Evolutionary conservation across 2,329 filamentous ascomycete genomes (phyloP).

Genomic region (Pestalotiopsis sp.): DNA sequence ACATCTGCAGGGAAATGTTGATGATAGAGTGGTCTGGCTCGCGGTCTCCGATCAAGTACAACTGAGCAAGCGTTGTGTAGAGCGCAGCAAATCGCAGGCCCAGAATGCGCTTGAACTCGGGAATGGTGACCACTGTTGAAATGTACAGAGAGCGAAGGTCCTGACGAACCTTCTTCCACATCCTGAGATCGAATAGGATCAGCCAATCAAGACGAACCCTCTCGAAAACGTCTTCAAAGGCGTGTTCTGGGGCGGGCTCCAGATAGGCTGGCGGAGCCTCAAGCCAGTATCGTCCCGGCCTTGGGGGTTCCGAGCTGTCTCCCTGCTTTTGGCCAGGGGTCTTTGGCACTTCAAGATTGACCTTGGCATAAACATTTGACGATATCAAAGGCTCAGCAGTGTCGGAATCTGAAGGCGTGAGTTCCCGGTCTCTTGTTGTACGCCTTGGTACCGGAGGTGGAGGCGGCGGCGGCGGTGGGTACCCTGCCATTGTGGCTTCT

Average conservation of each 20-base stretch:
- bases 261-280: conserved; percentile 74
- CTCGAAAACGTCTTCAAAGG: conserved; percentile 85
- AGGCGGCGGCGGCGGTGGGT: conserved; percentile 68
- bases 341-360: conserved; percentile 74
- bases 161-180: conserved; percentile 96
- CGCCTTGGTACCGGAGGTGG: conserved; percentile 53
- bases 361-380: conserved; percentile 62
- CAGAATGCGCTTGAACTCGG: conserved; percentile 92
- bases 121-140: conserved; percentile 91
- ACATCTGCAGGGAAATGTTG: conserved; percentile 93
- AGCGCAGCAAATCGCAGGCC: conserved; percentile 92
- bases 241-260: conserved; percentile 61
- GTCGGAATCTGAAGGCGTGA: conserved; percentile 73
- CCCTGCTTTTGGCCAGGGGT: conserved; percentile 63
- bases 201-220: conserved; percentile 91
- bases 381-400: conserved; percentile 69
- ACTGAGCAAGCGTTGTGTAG: conserved; percentile 89
- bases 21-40: conserved; percentile 99
- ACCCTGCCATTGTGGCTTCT: conserved; percentile 77
- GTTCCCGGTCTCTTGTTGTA: conserved; percentile 55
- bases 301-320: conserved; percentile 52
- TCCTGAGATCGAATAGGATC: conserved; percentile 87
- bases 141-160: conserved; percentile 93
- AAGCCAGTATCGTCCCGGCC: conserved; percentile 81
- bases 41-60: conserved; percentile 93